Conservation (phyloP, 164 flowering plant species). For the Sedum album region DNA sequence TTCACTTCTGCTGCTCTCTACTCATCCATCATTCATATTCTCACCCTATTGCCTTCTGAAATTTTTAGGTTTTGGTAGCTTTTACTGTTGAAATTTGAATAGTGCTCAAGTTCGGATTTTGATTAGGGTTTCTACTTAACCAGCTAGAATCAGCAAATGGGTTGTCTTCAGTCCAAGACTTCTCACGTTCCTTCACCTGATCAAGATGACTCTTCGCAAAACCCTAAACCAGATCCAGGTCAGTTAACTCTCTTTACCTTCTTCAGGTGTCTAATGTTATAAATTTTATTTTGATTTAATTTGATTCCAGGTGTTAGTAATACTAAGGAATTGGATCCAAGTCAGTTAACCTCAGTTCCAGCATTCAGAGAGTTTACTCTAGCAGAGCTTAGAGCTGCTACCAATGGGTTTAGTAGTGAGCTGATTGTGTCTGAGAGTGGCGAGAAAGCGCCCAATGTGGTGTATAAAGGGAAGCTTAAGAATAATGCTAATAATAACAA, state of each 20-base stretch:
- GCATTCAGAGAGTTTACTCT: conserved; percentile 19
- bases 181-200: conserved; percentile 11
- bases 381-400: conserved; percentile 23
- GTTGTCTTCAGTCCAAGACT: conserved; percentile 14
- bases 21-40: no score
- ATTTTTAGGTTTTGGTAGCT: no score
- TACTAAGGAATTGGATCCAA: background rate
- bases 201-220: background rate
- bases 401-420: conserved; percentile 33
- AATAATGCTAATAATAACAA: conserved; percentile 8
- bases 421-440: conserved; percentile 42
- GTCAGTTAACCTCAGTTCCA: conserved; percentile 8
- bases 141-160: background rate
- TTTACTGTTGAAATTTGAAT: no score
- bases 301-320: conserved; percentile 9
- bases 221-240: conserved; percentile 13
- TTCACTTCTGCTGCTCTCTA: background rate
- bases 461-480: conserved; percentile 37
- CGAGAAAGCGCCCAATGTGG: conserved; percentile 41
- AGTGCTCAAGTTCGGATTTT: conserved; percentile 1
- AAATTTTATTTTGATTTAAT: background rate
- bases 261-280: background rate
- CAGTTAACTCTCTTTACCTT: background rate
- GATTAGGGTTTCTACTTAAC: background rate
- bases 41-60: no score